Evolutionary conservation across 345 rosid genomes (phyloP), one percentile per base, ranked within the genome.

Genomic region (Euphorbia lathyris): DNA sequence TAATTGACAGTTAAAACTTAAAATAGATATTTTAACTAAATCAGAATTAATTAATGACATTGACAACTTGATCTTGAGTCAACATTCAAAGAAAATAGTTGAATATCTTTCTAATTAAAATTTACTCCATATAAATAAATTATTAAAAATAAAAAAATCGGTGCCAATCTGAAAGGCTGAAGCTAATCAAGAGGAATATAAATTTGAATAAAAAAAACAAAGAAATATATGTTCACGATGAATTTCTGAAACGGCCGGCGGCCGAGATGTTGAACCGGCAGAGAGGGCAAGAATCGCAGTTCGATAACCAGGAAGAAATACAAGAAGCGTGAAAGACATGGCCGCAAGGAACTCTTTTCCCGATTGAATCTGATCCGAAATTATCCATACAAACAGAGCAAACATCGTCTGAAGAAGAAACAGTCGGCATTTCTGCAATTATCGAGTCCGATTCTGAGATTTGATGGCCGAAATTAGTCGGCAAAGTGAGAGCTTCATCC

Each of bases 301-400:
- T 26, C 25, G 56, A 67, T 32, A 80, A 51, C 83, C 80, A 80
- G 32, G 58, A 38, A 47, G 83, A 58, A 55, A 80, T 70, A 58
- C 83, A 80, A 40, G 51, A 17, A 4, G 67, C 67, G 23, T 76
- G 83, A 66, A 69, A 76, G 9, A 80, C 73, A 32, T 80, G 83
- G 14, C 83, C 78, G 7, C 84, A 81, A 2, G 74, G 72, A 55
- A 57, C 42, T 32, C 32, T 55, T 42, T 68, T 81, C 5, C 81
- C 78, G 17, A 58, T 30, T 14, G 13, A 9, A 5, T 22, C 66
- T 4, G 69, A 9, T 8, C 14, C n/a, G 43, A 81, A 71, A 34
- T 58, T 61, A 59, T 81, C 81, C 81, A 74, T 65, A 68, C 84
- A 81, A 17, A 80, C 59, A 1, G 79, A 40, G 53, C 81, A 77